These are phyloP conservation scores for Glonium stellatum DNA, from an alignment of 495 filamentous ascomycete genomes.

Conservation along the genomic window DNA sequence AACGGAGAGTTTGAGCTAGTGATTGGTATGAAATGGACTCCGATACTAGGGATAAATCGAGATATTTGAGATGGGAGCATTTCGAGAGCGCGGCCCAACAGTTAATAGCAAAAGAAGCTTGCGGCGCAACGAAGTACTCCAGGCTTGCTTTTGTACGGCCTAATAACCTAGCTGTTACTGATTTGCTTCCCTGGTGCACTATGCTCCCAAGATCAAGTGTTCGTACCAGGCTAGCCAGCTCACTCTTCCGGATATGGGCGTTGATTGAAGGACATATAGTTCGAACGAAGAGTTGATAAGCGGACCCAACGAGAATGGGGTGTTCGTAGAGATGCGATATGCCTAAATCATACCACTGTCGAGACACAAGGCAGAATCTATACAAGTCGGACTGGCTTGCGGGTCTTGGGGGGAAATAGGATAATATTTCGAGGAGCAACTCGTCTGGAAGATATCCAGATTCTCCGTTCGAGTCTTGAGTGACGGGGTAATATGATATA, in stretches of 20 bases:
- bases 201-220: constrained; percentile 52
- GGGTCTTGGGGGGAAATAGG: constrained; percentile 24
- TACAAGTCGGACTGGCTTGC: constrained; percentile 43
- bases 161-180: constrained; percentile 57
- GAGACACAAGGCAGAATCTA: constrained; percentile 51
- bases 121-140: constrained; percentile 58
- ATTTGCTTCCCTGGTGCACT: constrained; percentile 60
- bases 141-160: constrained; percentile 52
- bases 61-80: constrained; percentile 46
- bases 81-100: constrained; percentile 58
- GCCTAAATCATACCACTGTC: constrained; percentile 57
- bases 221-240: constrained; percentile 51
- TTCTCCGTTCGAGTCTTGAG: no score
- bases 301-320: constrained; percentile 46
- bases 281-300: constrained; percentile 53
- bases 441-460: constrained; percentile 40
- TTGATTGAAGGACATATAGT: constrained; percentile 58
- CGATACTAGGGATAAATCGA: constrained; percentile 56
- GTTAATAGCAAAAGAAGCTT: constrained; percentile 57
- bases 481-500: no score
- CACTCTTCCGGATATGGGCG: constrained; percentile 46
- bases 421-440: constrained; percentile 44
- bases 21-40: constrained; percentile 46
- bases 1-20: constrained; percentile 48
- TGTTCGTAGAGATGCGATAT: constrained; percentile 50